Conservation (phyloP, 2,329 filamentous ascomycete species). For the Elsinoe fawcettii region DNA sequence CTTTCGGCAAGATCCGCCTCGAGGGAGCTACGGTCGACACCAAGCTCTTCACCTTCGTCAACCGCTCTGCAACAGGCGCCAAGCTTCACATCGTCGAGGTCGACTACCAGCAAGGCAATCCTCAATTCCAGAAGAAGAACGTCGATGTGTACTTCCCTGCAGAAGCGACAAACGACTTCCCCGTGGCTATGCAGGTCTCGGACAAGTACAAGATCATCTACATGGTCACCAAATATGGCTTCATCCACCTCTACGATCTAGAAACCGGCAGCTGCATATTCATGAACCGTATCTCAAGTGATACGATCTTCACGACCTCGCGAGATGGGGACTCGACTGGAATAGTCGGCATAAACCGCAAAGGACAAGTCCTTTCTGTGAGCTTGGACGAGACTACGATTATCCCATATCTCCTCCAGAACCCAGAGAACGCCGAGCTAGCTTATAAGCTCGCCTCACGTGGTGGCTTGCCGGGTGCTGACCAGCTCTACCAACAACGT, state of each 20-base stretch:
- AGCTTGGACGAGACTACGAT: constrained; percentile 86
- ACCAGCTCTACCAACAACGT: constrained; percentile 84
- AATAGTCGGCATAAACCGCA: constrained; percentile 91
- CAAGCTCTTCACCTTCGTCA: constrained; percentile 94
- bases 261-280: constrained; percentile 94
- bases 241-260: constrained; percentile 96
- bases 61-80: constrained; percentile 77
- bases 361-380: constrained; percentile 92
- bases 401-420: constrained; percentile 91
- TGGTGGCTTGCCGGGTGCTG: constrained; percentile 86
- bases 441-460: constrained; percentile 94
- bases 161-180: constrained; percentile 94
- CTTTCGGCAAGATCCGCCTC: constrained; percentile 81
- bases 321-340: constrained; percentile 76
- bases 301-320: constrained; percentile 95
- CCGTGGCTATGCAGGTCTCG: constrained; percentile 94
- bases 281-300: constrained; percentile 99
- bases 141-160: constrained; percentile 97
- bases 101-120: constrained; percentile 83
- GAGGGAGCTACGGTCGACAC: constrained; percentile 86
- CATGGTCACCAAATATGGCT: constrained; percentile 96
- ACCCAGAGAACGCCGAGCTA: constrained; percentile 85
- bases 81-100: constrained; percentile 98
- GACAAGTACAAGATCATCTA: constrained; percentile 95
- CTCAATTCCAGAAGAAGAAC: constrained; percentile 85